A percentile compares a stretch with the other conserved stretches of the same genome.
phyloP scores from a whole-genome alignment of 2,329 filamentous ascomycete species.

The Colletotrichum higginsianum region DNA sequence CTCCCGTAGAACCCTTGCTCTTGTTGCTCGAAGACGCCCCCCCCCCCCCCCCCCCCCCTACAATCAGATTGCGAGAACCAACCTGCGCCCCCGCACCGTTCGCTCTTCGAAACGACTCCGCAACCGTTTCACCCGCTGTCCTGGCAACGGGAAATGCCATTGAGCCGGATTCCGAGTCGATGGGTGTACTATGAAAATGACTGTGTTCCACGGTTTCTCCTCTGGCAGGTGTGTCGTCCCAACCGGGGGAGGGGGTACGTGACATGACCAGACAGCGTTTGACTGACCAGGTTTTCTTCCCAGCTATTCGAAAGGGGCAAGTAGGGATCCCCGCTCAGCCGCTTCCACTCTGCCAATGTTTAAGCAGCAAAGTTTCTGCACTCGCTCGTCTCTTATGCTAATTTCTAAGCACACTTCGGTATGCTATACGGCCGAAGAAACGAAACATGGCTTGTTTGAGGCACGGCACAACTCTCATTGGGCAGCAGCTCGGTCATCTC shows the following conservation, averaged over 20 bases:
- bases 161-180: neutral
- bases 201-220: neutral
- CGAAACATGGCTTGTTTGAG: slow-evolving; percentile 41
- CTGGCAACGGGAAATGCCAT: neutral
- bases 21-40: slow-evolving; percentile 22
- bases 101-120: slow-evolving; percentile 28
- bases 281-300: slow-evolving; percentile 2
- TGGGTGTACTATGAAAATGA: neutral
- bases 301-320: neutral
- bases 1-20: slow-evolving; percentile 8
- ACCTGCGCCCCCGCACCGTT: neutral
- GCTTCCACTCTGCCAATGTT: neutral
- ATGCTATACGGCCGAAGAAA: slow-evolving; percentile 36
- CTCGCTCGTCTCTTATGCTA: neutral
- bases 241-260: neutral
- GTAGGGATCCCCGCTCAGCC: neutral
- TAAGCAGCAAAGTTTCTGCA: neutral
- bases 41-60: neutral
- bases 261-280: slow-evolving; percentile 1
- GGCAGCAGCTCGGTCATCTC: slow-evolving; percentile 29
- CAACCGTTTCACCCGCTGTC: slow-evolving; percentile 34
- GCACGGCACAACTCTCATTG: slow-evolving; percentile 11
- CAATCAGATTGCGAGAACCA: neutral
- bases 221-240: slow-evolving; percentile 13
- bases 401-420: slow-evolving; percentile 39